Percentiles rank a stretch among this genome's conserved stretches.
Conservation (phyloP, 1,284 basidiomycete genomes). For the Ganoderma resinaceum region DNA sequence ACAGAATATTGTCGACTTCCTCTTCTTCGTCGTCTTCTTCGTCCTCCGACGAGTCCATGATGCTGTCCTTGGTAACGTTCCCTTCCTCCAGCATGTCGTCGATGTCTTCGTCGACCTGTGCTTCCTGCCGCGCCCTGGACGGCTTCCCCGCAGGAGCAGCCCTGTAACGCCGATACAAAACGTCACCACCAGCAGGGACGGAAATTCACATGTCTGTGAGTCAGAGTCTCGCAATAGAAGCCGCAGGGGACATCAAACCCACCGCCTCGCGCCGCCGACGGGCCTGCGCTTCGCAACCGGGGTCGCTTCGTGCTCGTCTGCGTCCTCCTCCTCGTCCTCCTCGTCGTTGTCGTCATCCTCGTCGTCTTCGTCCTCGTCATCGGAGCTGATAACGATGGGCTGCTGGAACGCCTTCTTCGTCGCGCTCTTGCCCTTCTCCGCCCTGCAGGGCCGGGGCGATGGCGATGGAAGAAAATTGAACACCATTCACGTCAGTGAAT, state of each 20-base stretch:
- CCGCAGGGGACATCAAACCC: background rate
- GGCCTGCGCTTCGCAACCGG: constrained; percentile 36
- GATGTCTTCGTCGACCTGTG: constrained; percentile 29
- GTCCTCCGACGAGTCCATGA: constrained; percentile 38
- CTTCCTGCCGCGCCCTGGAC: constrained; percentile 23
- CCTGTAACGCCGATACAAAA: constrained; percentile 2
- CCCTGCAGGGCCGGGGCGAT: constrained; percentile 21
- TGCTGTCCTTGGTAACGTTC: constrained; percentile 35
- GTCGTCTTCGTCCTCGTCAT: constrained; percentile 35
- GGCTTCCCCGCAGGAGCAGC: constrained; percentile 5
- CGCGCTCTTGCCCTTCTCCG: constrained; percentile 37
- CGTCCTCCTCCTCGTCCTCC: constrained; percentile 39
- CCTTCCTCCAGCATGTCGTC: constrained; percentile 28
- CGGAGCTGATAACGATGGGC: constrained; percentile 29
- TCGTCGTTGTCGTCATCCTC: constrained; percentile 47
- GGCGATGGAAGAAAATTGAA: background rate
- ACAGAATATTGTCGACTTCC: constrained; percentile 36
- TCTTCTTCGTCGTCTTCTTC: constrained; percentile 40
- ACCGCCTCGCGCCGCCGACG: constrained; percentile 20
- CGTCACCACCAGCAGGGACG: background rate
- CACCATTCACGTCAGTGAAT: background rate
- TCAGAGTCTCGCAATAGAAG: background rate
- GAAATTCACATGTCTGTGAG: background rate
- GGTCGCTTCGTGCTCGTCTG: constrained; percentile 40
- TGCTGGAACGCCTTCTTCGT: constrained; percentile 32